phyloP scores from a whole-genome alignment of 2,329 filamentous ascomycete species.

The Aspergillus fischeri region DNA sequence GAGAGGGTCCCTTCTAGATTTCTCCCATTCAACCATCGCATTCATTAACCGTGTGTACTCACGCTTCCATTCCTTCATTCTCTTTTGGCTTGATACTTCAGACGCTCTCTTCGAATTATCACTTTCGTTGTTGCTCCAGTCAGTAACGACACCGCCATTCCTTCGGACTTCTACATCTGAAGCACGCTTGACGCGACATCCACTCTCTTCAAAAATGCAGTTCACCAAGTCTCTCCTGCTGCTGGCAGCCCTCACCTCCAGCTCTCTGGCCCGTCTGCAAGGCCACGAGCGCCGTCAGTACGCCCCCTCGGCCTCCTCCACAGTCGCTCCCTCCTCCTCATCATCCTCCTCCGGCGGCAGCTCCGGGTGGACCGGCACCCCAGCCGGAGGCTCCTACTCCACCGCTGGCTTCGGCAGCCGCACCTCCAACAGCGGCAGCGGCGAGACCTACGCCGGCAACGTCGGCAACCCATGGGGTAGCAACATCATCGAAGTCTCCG shows the following conservation, averaged over 20 bases:
- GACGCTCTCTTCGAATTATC: neutral
- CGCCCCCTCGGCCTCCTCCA: constrained; percentile 19
- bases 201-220: constrained; percentile 20
- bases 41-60: neutral
- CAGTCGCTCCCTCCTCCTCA: constrained; percentile 2
- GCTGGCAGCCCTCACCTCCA: constrained; percentile 27
- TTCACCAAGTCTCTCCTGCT: constrained; percentile 28
- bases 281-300: constrained; percentile 23
- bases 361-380: constrained; percentile 18
- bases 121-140: neutral
- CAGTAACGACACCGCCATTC: neutral
- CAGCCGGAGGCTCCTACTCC: constrained; percentile 21
- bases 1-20: neutral
- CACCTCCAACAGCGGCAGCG: constrained; percentile 21
- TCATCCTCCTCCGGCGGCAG: neutral
- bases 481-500: constrained; percentile 37
- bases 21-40: neutral
- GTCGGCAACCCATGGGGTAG: constrained; percentile 37
- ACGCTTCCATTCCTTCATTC: neutral
- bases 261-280: constrained; percentile 23
- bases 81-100: neutral
- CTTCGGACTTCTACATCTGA: neutral
- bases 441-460: constrained; percentile 34
- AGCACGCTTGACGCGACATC: neutral
- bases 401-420: constrained; percentile 31